Evolutionary conservation across 192 early-diverging fungal genomes (phyloP).

Genomic region (Rhizoclosmatium globosum): DNA sequence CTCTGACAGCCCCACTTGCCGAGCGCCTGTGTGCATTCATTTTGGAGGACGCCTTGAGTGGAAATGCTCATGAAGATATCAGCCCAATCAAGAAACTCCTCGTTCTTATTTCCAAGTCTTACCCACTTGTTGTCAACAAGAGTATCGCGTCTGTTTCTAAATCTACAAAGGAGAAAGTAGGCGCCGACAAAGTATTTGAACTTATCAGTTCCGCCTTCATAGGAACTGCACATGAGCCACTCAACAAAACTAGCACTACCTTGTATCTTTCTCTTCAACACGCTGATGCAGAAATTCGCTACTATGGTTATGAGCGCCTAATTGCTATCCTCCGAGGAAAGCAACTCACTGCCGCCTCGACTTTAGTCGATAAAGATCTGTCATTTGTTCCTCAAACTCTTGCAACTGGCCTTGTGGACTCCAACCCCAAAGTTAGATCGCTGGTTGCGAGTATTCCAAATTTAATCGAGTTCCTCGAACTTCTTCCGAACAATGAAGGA

Average conservation of each 20-base stretch:
- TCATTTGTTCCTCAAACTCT: constrained; percentile 10
- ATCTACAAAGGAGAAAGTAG: constrained; percentile 1
- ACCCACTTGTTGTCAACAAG: constrained; percentile 24
- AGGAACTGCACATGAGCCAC: constrained; percentile 68
- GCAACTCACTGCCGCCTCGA: not conserved
- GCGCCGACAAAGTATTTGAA: constrained; percentile 10
- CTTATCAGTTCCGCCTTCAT: constrained; percentile 16
- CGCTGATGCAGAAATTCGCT: constrained; percentile 70
- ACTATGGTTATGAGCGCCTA: constrained; percentile 46
- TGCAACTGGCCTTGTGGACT: not conserved
- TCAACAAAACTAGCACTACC: constrained; percentile 73
- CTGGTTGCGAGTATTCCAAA: not conserved
- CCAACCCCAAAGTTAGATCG: not conserved
- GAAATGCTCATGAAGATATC: not conserved
- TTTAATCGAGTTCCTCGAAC: constrained; percentile 21
- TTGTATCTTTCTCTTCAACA: constrained; percentile 85
- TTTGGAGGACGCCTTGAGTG: not conserved
- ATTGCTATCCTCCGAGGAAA: not conserved
- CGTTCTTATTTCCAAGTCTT: constrained; percentile 24
- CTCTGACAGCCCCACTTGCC: constrained; percentile 13
- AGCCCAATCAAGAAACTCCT: constrained; percentile 23
- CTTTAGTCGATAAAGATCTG: not conserved
- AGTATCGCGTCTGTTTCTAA: constrained; percentile 9
- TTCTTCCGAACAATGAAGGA: not conserved
- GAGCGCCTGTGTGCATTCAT: constrained; percentile 8